phyloP scores from a whole-genome alignment of 2,329 filamentous ascomycete species.

The Paecilomyces dactylethromorphus region DNA sequence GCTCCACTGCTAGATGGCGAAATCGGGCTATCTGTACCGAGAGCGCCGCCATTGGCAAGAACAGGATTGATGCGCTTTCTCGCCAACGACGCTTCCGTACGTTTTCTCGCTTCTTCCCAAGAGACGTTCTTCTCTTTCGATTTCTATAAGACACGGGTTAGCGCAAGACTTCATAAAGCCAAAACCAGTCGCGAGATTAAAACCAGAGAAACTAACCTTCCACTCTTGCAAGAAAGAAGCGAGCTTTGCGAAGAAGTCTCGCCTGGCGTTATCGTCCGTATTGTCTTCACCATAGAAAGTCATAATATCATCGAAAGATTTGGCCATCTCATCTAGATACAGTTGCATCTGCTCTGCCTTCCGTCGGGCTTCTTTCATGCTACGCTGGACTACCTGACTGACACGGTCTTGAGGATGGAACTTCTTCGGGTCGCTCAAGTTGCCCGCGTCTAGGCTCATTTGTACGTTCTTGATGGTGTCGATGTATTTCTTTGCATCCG shows the following conservation, averaged over 20 bases:
- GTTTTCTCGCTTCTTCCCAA: conserved; percentile 72
- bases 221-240: conserved; percentile 86
- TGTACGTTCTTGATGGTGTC: conserved; percentile 93
- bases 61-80: conserved; percentile 64
- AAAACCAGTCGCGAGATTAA: neutral
- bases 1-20: conserved; percentile 74
- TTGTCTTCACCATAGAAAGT: conserved; percentile 93
- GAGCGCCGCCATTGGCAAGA: conserved; percentile 53
- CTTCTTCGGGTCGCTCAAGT: conserved; percentile 90
- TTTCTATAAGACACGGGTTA: conserved; percentile 46
- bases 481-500: conserved; percentile 86
- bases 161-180: conserved; percentile 2
- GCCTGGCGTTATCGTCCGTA: conserved; percentile 80
- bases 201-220: conserved; percentile 53
- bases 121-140: conserved; percentile 85
- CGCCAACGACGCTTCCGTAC: conserved; percentile 88
- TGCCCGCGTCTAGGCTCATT: conserved; percentile 83
- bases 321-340: conserved; percentile 87
- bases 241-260: conserved; percentile 93
- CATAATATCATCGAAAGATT: conserved; percentile 92
- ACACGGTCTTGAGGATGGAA: conserved; percentile 98
- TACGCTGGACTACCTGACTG: conserved; percentile 79
- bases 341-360: conserved; percentile 95
- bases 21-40: conserved; percentile 44
- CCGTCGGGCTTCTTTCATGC: conserved; percentile 92